Evolutionary conservation across 2,329 filamentous ascomycete genomes (phyloP).

Genomic region (Talaromyces sp.): DNA sequence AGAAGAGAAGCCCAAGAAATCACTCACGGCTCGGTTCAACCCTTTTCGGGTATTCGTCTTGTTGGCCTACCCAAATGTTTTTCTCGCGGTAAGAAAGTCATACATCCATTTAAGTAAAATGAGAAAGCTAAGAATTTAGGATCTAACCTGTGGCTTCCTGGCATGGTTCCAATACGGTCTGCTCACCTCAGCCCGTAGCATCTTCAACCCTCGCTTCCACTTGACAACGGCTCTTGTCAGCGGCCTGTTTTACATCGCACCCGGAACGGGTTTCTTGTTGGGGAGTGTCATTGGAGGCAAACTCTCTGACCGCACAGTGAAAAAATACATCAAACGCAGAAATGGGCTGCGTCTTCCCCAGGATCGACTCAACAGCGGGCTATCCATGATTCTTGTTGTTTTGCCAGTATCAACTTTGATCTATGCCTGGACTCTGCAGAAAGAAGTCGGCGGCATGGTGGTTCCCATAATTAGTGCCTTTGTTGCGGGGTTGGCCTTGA

Average conservation of each 20-base stretch:
- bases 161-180: conserved; percentile 70
- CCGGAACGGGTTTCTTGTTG: conserved; percentile 63
- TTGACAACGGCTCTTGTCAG: conserved; percentile 61
- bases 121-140: conserved; percentile 14
- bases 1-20: conserved; percentile 5
- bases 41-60: conserved; percentile 57
- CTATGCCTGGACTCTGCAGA: conserved; percentile 62
- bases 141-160: conserved; percentile 40
- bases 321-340: conserved; percentile 56
- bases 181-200: conserved; percentile 64
- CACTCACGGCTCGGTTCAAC: conserved; percentile 55
- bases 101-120: conserved; percentile 34
- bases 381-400: conserved; percentile 53
- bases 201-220: conserved; percentile 68
- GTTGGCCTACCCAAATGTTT: conserved; percentile 64
- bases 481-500: conserved; percentile 63
- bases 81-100: conserved; percentile 50
- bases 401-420: conserved; percentile 60
- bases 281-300: conserved; percentile 66
- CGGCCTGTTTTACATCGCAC: conserved; percentile 70
- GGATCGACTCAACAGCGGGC: conserved; percentile 58
- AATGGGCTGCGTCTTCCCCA: conserved; percentile 60
- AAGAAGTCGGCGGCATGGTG: conserved; percentile 49
- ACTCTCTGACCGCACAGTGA: conserved; percentile 63
- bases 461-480: conserved; percentile 67